phyloP scores from a whole-genome alignment of 257 asterid genomes.

The Solanum rostratum region DNA sequence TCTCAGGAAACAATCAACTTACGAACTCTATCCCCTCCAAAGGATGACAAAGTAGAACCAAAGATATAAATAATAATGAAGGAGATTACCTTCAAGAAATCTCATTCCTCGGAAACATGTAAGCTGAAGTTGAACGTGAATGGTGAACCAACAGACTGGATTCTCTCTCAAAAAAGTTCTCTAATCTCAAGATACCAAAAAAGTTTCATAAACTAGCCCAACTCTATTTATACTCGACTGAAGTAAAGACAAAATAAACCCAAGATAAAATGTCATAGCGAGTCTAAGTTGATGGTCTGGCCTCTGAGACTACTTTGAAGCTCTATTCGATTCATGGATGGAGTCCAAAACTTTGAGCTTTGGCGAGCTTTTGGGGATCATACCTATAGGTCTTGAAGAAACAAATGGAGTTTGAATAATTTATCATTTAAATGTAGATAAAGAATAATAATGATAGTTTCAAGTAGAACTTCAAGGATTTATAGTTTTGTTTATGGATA shows the following conservation, averaged over 20 bases:
- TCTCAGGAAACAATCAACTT: neutral
- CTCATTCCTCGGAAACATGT: neutral
- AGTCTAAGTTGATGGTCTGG: neutral
- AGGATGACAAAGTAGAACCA: neutral
- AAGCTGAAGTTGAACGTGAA: neutral
- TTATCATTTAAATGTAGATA: neutral
- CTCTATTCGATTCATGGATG: neutral
- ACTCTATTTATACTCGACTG: neutral
- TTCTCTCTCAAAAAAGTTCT: neutral
- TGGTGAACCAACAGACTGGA: neutral
- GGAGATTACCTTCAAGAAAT: neutral
- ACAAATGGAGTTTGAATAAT: neutral
- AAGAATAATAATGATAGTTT: neutral
- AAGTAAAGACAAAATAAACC: neutral
- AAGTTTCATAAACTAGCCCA: neutral
- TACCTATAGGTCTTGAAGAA: neutral
- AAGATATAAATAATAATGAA: neutral
- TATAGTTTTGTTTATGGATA: neutral
- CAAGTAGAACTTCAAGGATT: neutral
- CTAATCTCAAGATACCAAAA: neutral
- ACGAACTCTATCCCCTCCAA: neutral
- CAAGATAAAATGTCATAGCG: neutral
- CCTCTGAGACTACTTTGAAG: neutral
- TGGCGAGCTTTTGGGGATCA: neutral
- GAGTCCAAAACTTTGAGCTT: neutral